Evolutionary conservation across 164 flowering plant species (phyloP), one percentile per base, ranked within the genome.

Genomic region (Tetrastigma voinierianum): DNA sequence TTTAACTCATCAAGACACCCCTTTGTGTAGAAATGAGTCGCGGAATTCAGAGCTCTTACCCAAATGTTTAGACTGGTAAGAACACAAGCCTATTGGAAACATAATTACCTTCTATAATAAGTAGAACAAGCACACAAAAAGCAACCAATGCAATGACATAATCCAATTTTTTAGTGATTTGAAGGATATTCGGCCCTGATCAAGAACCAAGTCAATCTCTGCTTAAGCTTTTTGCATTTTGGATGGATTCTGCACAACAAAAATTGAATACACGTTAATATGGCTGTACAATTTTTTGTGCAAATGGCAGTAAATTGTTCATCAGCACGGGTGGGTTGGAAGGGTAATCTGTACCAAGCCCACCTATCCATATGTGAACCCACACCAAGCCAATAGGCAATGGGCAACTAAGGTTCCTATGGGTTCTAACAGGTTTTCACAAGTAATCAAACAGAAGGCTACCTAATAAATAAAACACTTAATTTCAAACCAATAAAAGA

Each of bases 201-300:
- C 92, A 72, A 95, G 80, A 65, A 90, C 90, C n/a, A 77, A 77
- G 82, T 95, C 96, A 77, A 92, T 83, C 82, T 95, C 96, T 59
- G 78, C 87, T 77, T 92, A 97, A 62, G 99, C 97, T 75, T 89
- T 95, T 72, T 71, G 86, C 91, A 95, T 87, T 79, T 90, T 95
- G 53, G 80, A 67, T 3, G 97, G 97, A 72, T 90, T 84, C 99
- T 95, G 89, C 79, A 80, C 60, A 24, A 65, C 10, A 58, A 24
- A 15, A 72, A 46, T 57, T 61, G 46, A 57, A 9, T 13, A 58
- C 46, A 54, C 40, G 62, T 62, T 70, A 66, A 16, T 24, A 58
- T 25, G 59, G 18, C 18, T 13, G 40, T 32, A 62, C 46, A 43
- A 19, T 20, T 48, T 53, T n/a, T 21, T 18, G 14, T 32, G 40